Conservation (phyloP, 257 asterid genomes). For the Gynochthodes officinalis region DNA sequence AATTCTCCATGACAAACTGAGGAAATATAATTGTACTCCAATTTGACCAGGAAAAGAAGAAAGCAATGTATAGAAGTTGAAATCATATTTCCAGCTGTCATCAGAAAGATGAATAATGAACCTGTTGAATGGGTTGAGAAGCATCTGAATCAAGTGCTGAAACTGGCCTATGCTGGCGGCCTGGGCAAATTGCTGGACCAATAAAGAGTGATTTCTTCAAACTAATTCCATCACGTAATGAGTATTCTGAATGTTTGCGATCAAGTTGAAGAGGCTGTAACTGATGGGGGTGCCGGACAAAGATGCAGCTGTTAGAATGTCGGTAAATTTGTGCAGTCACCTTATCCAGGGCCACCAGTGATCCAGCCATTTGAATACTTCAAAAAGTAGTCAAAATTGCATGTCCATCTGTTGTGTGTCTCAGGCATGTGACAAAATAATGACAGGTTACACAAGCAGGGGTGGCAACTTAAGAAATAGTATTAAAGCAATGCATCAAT, state of each 20-base stretch:
- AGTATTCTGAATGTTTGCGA: constrained; percentile 16
- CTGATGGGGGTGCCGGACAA: constrained; percentile 23
- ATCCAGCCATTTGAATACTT: constrained; percentile 43
- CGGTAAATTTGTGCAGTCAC: constrained; percentile 34
- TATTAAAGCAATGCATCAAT: constrained; percentile 4
- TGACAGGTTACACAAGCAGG: constrained; percentile 14
- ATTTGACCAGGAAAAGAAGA: neutral
- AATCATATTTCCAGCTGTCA: neutral
- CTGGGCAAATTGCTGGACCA: constrained; percentile 25
- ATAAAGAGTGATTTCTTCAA: constrained; percentile 29
- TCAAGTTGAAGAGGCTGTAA: constrained; percentile 22
- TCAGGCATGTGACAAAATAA: neutral
- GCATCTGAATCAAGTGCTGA: constrained; percentile 46
- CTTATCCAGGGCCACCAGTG: constrained; percentile 41
- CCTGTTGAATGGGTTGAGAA: constrained; percentile 49
- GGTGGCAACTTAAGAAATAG: neutral
- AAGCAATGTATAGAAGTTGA: neutral
- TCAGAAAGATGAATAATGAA: constrained; percentile 13
- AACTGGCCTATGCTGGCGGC: constrained; percentile 38
- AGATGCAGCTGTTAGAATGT: constrained; percentile 27
- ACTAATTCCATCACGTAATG: constrained; percentile 21
- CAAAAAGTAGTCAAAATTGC: constrained; percentile 18
- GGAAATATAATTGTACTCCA: neutral
- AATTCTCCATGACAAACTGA: neutral
- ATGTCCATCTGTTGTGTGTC: constrained; percentile 3